Conservation (phyloP, 1,284 basidiomycete species). For the Sphagnurus paluster region DNA sequence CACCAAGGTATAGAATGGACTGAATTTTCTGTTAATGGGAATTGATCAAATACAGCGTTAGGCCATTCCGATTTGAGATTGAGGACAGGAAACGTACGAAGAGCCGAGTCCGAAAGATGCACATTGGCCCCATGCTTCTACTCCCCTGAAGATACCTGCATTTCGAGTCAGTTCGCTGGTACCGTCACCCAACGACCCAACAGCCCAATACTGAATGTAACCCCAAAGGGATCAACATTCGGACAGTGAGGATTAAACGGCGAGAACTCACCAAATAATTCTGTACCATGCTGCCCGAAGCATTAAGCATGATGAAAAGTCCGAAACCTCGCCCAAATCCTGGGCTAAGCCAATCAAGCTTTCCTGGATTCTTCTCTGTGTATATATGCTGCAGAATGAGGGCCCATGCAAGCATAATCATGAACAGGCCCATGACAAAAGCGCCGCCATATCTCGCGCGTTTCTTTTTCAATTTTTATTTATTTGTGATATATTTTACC, state of each 20-base stretch:
- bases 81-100: conserved; percentile 14
- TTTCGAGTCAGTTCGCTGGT: conserved; percentile 20
- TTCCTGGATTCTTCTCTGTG: conserved; percentile 18
- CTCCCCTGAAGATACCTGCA: conserved; percentile 18
- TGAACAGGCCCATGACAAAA: conserved; percentile 17
- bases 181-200: conserved; percentile 21
- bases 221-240: background rate
- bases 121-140: conserved; percentile 22
- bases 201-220: conserved; percentile 19
- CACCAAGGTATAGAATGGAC: too few relatives aligned
- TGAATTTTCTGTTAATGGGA: too few relatives aligned
- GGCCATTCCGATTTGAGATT: background rate
- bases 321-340: conserved; percentile 22
- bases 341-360: conserved; percentile 21
- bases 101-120: conserved; percentile 23
- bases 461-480: conserved; percentile 1
- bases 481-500: background rate
- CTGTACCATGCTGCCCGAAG: conserved; percentile 20
- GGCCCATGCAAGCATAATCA: conserved; percentile 22
- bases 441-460: conserved; percentile 17
- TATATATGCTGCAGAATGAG: conserved; percentile 22
- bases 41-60: too few relatives aligned
- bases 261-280: conserved; percentile 18
- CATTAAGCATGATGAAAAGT: conserved; percentile 20
- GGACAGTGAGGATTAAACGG: background rate